Conservation (phyloP, 108 stramenopile species). For the Bacterosira constricta region DNA sequence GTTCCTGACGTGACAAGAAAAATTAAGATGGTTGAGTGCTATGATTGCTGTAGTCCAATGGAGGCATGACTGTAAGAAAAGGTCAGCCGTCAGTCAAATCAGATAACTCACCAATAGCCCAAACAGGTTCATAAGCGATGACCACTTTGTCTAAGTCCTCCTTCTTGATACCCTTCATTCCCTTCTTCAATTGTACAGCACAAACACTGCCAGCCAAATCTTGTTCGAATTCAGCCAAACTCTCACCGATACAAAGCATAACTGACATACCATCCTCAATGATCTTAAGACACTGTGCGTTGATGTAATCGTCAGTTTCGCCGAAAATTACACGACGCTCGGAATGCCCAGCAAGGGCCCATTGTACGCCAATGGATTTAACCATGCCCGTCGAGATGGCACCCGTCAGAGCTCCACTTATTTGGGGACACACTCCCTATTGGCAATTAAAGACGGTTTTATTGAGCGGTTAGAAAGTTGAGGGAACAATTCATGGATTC, state of each 20-base stretch:
- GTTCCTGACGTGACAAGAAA: conserved; percentile 27
- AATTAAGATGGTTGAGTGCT: background rate
- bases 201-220: conserved; percentile 90
- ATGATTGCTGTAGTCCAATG: no score
- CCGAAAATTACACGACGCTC: conserved; percentile 95
- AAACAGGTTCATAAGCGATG: conserved; percentile 96
- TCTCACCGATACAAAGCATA: conserved; percentile 97
- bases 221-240: conserved; percentile 91
- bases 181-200: conserved; percentile 89
- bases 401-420: conserved; percentile 97
- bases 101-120: conserved; percentile 74
- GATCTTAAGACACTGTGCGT: conserved; percentile 86
- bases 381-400: conserved; percentile 90
- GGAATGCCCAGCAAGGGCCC: conserved; percentile 96
- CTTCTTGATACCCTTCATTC: conserved; percentile 75
- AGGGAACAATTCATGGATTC: no score
- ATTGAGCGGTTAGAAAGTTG: no score
- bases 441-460: background rate
- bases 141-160: conserved; percentile 89
- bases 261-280: conserved; percentile 91
- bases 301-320: conserved; percentile 94
- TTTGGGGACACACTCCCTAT: conserved; percentile 71
- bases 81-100: background rate
- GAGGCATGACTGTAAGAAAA: no score
- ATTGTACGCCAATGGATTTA: conserved; percentile 84